These are phyloP conservation scores for Carex scoparia DNA, from an alignment of 176 grass and related monocot species.

Conservation along the genomic window DNA sequence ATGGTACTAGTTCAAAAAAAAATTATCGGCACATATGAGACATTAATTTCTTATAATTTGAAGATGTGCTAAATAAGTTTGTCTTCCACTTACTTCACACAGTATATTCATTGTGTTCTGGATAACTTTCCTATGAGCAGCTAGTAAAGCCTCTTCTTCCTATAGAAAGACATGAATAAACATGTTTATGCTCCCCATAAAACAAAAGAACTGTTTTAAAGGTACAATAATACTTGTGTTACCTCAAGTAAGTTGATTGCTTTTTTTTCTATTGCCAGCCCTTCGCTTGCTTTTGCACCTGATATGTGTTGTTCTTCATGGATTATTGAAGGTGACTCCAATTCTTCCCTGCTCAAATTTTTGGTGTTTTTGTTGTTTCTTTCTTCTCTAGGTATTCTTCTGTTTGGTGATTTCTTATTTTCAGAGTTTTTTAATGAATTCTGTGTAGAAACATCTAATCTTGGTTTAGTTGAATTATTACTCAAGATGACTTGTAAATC, in stretches of 20 bases:
- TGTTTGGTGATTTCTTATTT: neutral
- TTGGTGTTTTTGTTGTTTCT: neutral
- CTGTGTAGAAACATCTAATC: constrained; percentile 12
- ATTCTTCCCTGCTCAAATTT: neutral
- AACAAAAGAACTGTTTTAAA: neutral
- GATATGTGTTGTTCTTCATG: neutral
- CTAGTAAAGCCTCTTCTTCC: constrained; percentile 50
- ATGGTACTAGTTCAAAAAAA: neutral
- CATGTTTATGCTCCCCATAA: constrained; percentile 13
- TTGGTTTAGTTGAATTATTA: neutral
- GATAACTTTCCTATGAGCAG: constrained; percentile 45
- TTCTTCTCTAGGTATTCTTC: neutral
- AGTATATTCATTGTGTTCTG: constrained; percentile 48
- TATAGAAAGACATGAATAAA: constrained; percentile 8
- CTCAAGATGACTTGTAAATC: constrained; percentile 5
- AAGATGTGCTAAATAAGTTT: neutral
- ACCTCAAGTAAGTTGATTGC: constrained; percentile 19
- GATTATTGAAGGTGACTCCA: neutral
- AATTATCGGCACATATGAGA: neutral
- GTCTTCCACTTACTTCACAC: constrained; percentile 33
- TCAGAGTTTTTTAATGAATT: constrained; percentile 15
- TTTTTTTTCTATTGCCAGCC: neutral
- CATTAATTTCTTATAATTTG: neutral
- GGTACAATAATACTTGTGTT: neutral
- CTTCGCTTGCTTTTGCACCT: neutral